These are phyloP conservation scores for Coffea eugenioides DNA, from an alignment of 257 asterid genomes.

Conservation along the genomic window DNA sequence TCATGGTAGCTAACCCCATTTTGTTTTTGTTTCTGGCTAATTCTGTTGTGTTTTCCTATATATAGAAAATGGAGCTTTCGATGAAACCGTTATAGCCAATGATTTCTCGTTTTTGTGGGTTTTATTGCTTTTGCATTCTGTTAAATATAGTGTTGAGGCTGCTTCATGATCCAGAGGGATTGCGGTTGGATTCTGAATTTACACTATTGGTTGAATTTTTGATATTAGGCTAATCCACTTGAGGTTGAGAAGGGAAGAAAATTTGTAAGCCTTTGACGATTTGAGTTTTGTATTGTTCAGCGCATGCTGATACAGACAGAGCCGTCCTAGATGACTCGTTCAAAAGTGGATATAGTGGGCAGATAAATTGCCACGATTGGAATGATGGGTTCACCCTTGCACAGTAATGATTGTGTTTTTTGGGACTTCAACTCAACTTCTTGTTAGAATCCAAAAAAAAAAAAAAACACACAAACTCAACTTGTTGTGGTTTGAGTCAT, in stretches of 20 bases:
- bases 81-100: background rate
- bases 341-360: slow-evolving; percentile 1
- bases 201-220: background rate
- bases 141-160: background rate
- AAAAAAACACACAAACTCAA: too few species aligned
- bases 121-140: background rate
- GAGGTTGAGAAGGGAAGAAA: background rate
- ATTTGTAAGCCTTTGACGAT: background rate
- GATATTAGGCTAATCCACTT: background rate
- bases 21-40: too few species aligned
- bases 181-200: background rate
- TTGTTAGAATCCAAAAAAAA: too few species aligned
- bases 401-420: background rate
- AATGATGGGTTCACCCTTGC: background rate
- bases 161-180: background rate
- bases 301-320: background rate
- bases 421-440: too few species aligned
- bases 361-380: background rate
- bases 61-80: background rate
- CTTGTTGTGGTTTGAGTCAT: too few species aligned
- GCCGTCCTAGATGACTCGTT: slow-evolving; percentile 13
- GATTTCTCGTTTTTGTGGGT: background rate
- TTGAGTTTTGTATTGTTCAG: slow-evolving; percentile 3
- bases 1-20: slow-evolving; percentile 42
- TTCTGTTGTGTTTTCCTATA: background rate